phyloP scores from a whole-genome alignment of 495 filamentous ascomycete genomes.

The Umbilicaria muhlenbergii region DNA sequence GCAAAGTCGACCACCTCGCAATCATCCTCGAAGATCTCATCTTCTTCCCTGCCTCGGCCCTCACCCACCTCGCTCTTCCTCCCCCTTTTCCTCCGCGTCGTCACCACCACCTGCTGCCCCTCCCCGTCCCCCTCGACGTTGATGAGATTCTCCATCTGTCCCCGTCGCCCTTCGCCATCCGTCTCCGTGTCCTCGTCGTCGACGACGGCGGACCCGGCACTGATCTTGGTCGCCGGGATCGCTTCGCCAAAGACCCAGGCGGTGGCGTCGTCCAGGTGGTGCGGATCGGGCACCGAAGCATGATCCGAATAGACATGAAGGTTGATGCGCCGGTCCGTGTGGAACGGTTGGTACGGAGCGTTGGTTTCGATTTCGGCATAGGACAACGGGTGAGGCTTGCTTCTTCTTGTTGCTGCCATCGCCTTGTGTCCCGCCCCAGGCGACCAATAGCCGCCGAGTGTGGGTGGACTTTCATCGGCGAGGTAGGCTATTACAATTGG shows the following conservation, averaged over 20 bases:
- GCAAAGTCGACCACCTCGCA: constrained; percentile 89
- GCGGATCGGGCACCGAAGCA: constrained; percentile 6
- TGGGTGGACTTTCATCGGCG: background rate
- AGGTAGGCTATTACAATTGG: background rate
- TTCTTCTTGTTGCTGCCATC: constrained; percentile 9
- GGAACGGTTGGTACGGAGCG: constrained; percentile 78
- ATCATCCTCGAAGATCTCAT: constrained; percentile 90
- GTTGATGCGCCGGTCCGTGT: constrained; percentile 66
- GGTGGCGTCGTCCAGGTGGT: constrained; percentile 11
- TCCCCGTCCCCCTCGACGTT: constrained; percentile 45
- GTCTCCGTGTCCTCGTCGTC: constrained; percentile 28
- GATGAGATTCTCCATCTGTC: constrained; percentile 36
- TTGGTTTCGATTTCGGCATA: constrained; percentile 90
- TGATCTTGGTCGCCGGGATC: constrained; percentile 43
- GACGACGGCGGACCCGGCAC: constrained; percentile 34
- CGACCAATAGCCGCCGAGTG: constrained; percentile 7
- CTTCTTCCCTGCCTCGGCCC: constrained; percentile 35
- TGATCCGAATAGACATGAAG: constrained; percentile 41
- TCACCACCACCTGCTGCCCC: constrained; percentile 64
- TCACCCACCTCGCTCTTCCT: constrained; percentile 20
- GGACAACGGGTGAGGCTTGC: constrained; percentile 41
- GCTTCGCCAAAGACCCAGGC: constrained; percentile 60
- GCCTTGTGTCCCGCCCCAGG: background rate
- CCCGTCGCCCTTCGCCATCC: constrained; percentile 21
- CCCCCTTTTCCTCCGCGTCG: constrained; percentile 53